Evolutionary conservation across 192 early-diverging fungal species (phyloP), one percentile per base, ranked within the genome.

Genomic region (Irineochytrium annulatum): DNA sequence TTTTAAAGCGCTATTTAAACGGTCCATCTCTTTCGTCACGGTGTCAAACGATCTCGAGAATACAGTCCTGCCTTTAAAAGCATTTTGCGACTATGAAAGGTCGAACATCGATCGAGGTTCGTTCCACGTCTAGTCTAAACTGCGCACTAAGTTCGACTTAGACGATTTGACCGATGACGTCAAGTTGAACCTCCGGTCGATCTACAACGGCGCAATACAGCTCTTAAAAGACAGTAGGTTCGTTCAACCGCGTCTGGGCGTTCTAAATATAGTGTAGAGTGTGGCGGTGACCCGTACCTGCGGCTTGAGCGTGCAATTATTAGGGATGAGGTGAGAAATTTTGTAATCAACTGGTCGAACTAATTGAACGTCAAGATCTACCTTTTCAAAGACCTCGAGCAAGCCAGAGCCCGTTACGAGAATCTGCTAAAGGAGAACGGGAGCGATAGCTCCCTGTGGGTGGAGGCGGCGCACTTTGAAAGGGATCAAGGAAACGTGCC

Each of bases 401-500:
- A 33, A 2, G 67, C 62, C 8, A 63, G 73, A 28, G 35, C 43
- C 3, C n/a, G 72, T 0, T 72, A 56, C 29, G 66, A 52, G 14
- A 24, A 37, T 2, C 22, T 73, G 19, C 44, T 61, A 8, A 59
- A 68, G 19, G 28, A 33, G 24, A 29, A 65, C 43, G 63, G 52
- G 3, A 16, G 13, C 1, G 37, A 28, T 19, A 20, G 53, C 0
- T 1, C 45, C 0, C 59, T 77, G 3, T 58, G 44, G 44, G 28
- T 73, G 29, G 63, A 63, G 46, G 54, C 52, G 6, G 48, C 51
- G 16, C 35, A 41, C 16, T 77, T 77, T 45, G 75, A 77, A 59
- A 27, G 74, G 56, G 17, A 57, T 34, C 59, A 70, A 29, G 61
- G 60, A 4, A 43, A 62, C 41, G 16, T 63, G 4, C 5, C 19